phyloP scores from a whole-genome alignment of 2,329 filamentous ascomycete genomes.

The Hyphodiscus sp. region DNA sequence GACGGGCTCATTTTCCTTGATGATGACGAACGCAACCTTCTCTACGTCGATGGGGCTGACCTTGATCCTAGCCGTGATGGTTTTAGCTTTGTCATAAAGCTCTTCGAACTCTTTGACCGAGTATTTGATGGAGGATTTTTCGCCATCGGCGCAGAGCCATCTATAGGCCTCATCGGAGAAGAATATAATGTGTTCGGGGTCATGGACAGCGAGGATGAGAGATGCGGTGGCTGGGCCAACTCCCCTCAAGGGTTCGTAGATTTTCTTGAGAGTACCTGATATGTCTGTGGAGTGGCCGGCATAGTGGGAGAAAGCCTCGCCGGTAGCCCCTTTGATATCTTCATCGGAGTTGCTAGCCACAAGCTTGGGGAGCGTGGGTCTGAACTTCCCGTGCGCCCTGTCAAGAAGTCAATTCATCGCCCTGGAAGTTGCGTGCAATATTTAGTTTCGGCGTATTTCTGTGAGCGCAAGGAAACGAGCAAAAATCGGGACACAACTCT shows the following conservation, averaged over 20 bases:
- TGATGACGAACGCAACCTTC: slow-evolving; percentile 63
- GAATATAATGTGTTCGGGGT: slow-evolving; percentile 56
- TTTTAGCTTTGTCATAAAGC: slow-evolving; percentile 40
- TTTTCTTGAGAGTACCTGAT: slow-evolving; percentile 41
- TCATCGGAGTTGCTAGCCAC: slow-evolving; percentile 47
- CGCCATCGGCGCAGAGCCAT: slow-evolving; percentile 57
- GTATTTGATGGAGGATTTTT: slow-evolving; percentile 57
- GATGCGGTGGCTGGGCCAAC: slow-evolving; percentile 77
- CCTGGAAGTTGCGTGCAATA: not conserved
- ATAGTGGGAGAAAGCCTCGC: slow-evolving; percentile 45
- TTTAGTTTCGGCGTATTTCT: not conserved
- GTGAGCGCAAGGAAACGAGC: not conserved
- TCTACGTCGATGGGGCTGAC: slow-evolving; percentile 59
- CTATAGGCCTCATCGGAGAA: slow-evolving; percentile 76
- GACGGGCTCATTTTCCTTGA: slow-evolving; percentile 35
- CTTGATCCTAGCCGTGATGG: slow-evolving; percentile 41
- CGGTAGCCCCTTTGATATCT: slow-evolving; percentile 41
- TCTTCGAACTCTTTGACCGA: slow-evolving; percentile 58
- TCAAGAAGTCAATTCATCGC: slow-evolving; percentile 7
- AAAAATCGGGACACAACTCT: slow-evolving; percentile 2
- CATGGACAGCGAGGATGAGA: slow-evolving; percentile 60
- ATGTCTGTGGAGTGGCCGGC: slow-evolving; percentile 30
- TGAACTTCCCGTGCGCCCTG: slow-evolving; percentile 51
- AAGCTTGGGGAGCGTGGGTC: slow-evolving; percentile 53
- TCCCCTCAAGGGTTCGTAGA: slow-evolving; percentile 56